Evolutionary conservation across 345 rosid species (phyloP).

Genomic region (Populus nigra): DNA sequence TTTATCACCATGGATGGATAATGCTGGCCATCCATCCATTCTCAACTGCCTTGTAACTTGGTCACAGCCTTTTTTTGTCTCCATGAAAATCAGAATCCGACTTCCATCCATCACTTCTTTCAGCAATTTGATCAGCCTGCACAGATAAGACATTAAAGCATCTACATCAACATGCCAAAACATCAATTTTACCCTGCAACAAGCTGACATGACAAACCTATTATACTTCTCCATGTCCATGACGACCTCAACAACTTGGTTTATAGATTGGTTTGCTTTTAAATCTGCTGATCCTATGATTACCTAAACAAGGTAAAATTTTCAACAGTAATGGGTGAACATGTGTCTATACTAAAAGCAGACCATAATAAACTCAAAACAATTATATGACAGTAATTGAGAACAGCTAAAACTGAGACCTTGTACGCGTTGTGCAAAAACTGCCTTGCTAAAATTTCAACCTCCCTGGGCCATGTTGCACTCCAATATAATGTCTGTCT

Average conservation of each 20-base stretch:
- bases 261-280: slow-evolving; percentile 91
- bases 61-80: slow-evolving; percentile 95
- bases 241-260: slow-evolving; percentile 82
- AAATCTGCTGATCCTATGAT: slow-evolving; percentile 76
- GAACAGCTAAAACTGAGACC: slow-evolving; percentile 36
- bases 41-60: slow-evolving; percentile 91
- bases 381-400: neutral
- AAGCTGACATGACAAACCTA: slow-evolving; percentile 56
- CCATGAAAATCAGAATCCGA: slow-evolving; percentile 79
- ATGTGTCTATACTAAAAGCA: neutral
- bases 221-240: slow-evolving; percentile 73
- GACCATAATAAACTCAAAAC: neutral
- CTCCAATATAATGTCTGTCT: slow-evolving; percentile 97
- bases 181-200: neutral
- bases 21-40: slow-evolving; percentile 99
- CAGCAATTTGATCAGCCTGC: slow-evolving; percentile 73
- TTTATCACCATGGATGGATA: slow-evolving; percentile 98
- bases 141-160: slow-evolving; percentile 9
- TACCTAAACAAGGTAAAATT: slow-evolving; percentile 47
- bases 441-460: slow-evolving; percentile 84
- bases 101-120: slow-evolving; percentile 82
- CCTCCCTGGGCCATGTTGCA: slow-evolving; percentile 99
- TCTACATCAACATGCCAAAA: slow-evolving; percentile 2
- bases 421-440: slow-evolving; percentile 81
- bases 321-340: slow-evolving; percentile 5